These are phyloP conservation scores for Beverwykella pulmonaria DNA, from an alignment of 495 filamentous ascomycete species.

Conservation along the genomic window DNA sequence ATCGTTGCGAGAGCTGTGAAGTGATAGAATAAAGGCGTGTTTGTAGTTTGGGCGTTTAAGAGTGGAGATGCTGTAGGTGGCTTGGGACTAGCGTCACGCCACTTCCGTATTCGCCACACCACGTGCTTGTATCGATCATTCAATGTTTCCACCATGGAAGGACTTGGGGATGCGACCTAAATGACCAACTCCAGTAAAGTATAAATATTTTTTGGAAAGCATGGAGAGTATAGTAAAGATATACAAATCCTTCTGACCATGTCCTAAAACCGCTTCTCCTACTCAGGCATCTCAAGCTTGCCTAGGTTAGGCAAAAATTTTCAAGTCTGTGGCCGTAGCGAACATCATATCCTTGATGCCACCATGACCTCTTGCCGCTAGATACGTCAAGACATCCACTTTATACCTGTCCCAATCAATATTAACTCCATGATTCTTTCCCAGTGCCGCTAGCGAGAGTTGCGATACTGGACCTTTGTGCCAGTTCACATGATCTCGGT, in stretches of 20 bases:
- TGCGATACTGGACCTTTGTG: constrained; percentile 80
- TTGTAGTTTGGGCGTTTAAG: neutral
- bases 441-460: constrained; percentile 62
- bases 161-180: too few relatives aligned
- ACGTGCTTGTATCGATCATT: neutral
- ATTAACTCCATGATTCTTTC: constrained; percentile 67
- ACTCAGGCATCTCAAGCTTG: too few relatives aligned
- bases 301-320: too few relatives aligned
- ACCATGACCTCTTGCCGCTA: constrained; percentile 65
- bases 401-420: constrained; percentile 76
- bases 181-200: too few relatives aligned
- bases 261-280: too few relatives aligned
- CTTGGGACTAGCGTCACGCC: neutral
- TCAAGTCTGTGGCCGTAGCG: constrained; percentile 56
- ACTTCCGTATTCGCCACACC: neutral
- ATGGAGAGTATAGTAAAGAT: too few relatives aligned
- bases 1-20: neutral
- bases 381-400: constrained; percentile 68
- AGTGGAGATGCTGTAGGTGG: neutral
- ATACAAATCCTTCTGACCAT: too few relatives aligned
- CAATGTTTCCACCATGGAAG: too few relatives aligned
- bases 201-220: too few relatives aligned
- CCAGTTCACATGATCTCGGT: constrained; percentile 47
- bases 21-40: neutral
- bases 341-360: constrained; percentile 77